phyloP scores from a whole-genome alignment of 2,329 filamentous ascomycete species.

The Sordariomycetes sp. region DNA sequence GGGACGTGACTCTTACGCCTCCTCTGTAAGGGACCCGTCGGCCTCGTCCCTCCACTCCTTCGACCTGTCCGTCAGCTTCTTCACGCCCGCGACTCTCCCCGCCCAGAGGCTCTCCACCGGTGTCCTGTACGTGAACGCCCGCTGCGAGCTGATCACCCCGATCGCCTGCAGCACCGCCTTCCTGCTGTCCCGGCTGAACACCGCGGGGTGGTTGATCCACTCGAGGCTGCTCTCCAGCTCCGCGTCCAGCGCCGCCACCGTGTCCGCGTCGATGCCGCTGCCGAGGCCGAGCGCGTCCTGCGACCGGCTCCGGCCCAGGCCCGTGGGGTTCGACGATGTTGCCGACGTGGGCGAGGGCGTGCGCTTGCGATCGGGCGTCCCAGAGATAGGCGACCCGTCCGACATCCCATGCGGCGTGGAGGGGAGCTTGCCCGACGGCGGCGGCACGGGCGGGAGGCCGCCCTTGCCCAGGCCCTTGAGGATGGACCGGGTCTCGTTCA shows the following conservation, averaged over 20 bases:
- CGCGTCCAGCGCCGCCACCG: slow-evolving; percentile 77
- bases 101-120: slow-evolving; percentile 87
- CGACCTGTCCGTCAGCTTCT: slow-evolving; percentile 69
- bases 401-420: slow-evolving; percentile 36
- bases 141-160: slow-evolving; percentile 88
- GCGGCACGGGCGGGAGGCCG: slow-evolving; percentile 79
- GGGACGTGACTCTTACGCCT: slow-evolving; percentile 27
- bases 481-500: slow-evolving; percentile 89
- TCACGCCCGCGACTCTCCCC: slow-evolving; percentile 68
- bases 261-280: slow-evolving; percentile 72
- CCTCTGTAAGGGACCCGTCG: slow-evolving; percentile 52
- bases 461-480: slow-evolving; percentile 94
- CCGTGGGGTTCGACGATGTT: slow-evolving; percentile 25
- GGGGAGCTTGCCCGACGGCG: slow-evolving; percentile 29
- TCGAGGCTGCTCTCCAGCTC: slow-evolving; percentile 86
- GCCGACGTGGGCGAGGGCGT: slow-evolving; percentile 44
- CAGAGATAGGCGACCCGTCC: slow-evolving; percentile 26
- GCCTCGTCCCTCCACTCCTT: slow-evolving; percentile 89
- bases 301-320: slow-evolving; percentile 40
- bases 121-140: slow-evolving; percentile 87
- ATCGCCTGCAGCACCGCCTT: slow-evolving; percentile 96
- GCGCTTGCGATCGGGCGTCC: slow-evolving; percentile 43
- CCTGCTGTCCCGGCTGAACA: slow-evolving; percentile 86
- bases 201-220: slow-evolving; percentile 95
- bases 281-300: slow-evolving; percentile 47